Evolutionary conservation across 768 basidiomycete genomes (phyloP).

Genomic region (Piloderma croceum): DNA sequence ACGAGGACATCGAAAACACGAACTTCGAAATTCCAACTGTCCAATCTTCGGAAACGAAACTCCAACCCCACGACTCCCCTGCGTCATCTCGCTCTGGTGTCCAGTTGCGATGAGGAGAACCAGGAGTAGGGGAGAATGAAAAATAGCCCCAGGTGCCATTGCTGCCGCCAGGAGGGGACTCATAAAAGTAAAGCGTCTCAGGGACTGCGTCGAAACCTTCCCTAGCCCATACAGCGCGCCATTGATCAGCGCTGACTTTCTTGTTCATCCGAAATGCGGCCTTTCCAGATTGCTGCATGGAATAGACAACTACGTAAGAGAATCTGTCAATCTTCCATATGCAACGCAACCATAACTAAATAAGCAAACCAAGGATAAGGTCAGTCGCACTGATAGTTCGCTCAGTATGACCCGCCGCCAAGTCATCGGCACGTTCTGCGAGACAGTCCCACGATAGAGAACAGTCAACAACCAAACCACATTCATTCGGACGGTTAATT

Average conservation of each 20-base stretch:
- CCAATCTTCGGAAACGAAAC: slow-evolving; percentile 9
- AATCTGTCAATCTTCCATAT: neutral
- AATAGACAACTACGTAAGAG: slow-evolving; percentile 5
- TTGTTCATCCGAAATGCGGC: slow-evolving; percentile 8
- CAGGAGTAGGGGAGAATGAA: slow-evolving; percentile 5
- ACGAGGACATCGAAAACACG: too few relatives aligned
- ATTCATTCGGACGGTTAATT: slow-evolving; percentile 4
- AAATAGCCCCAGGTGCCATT: slow-evolving; percentile 11
- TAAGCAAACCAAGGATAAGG: slow-evolving; percentile 8
- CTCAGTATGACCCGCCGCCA: slow-evolving; percentile 4
- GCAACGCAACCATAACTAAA: neutral
- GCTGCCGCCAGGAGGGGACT: slow-evolving; percentile 8
- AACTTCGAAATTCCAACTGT: slow-evolving; percentile 12
- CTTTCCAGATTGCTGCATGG: slow-evolving; percentile 9
- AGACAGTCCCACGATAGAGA: slow-evolving; percentile 8
- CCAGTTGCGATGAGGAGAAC: slow-evolving; percentile 6
- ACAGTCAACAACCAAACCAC: slow-evolving; percentile 6
- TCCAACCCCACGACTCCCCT: slow-evolving; percentile 8
- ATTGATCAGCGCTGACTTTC: slow-evolving; percentile 1
- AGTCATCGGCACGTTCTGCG: neutral
- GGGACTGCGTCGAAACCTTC: slow-evolving; percentile 5
- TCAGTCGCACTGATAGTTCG: slow-evolving; percentile 1
- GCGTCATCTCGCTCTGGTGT: slow-evolving; percentile 7
- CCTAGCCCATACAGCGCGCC: slow-evolving; percentile 6
- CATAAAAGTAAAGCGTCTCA: slow-evolving; percentile 7